These are phyloP conservation scores for Bacterosira constricta DNA, from an alignment of 108 stramenopile species.

Conservation along the genomic window DNA sequence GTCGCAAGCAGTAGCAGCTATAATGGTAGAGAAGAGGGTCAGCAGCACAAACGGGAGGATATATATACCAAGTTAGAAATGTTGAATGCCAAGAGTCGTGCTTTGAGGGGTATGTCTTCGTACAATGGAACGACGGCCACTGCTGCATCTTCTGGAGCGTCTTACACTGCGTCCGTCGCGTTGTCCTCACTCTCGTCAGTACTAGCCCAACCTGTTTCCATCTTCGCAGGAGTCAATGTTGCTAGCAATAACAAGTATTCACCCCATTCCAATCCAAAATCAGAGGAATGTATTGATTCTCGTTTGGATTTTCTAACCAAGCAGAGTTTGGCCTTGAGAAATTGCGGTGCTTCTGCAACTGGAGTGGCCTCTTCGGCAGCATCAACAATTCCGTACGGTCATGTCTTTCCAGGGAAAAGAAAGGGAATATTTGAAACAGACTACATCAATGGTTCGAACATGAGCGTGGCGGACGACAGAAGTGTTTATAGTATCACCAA, in stretches of 20 bases:
- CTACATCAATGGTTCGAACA: no score
- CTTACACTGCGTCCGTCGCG: neutral
- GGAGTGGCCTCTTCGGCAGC: neutral
- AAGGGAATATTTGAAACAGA: constrained; percentile 1
- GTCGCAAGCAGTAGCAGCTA: no score
- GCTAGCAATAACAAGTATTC: neutral
- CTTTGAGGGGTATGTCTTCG: neutral
- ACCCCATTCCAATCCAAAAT: neutral
- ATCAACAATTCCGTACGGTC: neutral
- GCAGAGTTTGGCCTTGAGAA: constrained; percentile 14
- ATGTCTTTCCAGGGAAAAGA: no score
- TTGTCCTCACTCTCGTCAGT: neutral
- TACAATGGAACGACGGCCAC: no score
- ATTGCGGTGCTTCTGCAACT: neutral
- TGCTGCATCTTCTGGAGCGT: neutral
- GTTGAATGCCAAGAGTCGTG: constrained; percentile 14
- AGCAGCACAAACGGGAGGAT: no score
- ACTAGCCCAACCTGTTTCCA: neutral
- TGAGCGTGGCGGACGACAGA: neutral
- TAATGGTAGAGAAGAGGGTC: no score
- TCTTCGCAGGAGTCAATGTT: neutral
- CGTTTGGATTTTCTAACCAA: constrained; percentile 2
- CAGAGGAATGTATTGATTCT: neutral
- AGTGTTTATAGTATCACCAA: no score
- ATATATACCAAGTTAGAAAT: constrained; percentile 2